Percentiles rank a stretch among this genome's conserved stretches.
phyloP scores from a whole-genome alignment of 352 stramenopile genomes.

The Phytophthora nicotianae region DNA sequence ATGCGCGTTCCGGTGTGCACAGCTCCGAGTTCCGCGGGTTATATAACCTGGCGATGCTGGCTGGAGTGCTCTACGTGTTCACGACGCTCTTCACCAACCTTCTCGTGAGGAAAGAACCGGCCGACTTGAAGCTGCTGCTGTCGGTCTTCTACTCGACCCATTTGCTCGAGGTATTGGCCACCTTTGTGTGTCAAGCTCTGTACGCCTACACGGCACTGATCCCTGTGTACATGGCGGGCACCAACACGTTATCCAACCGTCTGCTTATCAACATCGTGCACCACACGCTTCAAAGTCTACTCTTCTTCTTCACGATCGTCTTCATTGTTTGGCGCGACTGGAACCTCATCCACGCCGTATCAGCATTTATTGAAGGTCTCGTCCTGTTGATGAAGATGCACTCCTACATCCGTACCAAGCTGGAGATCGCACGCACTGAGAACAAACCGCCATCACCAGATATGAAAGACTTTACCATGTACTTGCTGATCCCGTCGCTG shows the following conservation, averaged over 20 bases:
- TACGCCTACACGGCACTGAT: constrained; percentile 79
- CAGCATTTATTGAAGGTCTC: constrained; percentile 75
- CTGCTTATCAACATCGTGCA: constrained; percentile 73
- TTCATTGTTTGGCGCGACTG: constrained; percentile 79
- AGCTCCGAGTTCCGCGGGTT: constrained; percentile 77
- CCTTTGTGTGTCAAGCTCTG: constrained; percentile 64
- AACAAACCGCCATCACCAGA: constrained; percentile 31
- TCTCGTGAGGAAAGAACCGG: constrained; percentile 50
- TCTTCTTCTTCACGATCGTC: constrained; percentile 72
- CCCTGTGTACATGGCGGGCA: constrained; percentile 69
- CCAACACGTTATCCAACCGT: constrained; percentile 39
- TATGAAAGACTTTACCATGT: constrained; percentile 71
- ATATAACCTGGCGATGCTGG: constrained; percentile 80
- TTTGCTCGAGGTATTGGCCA: constrained; percentile 73
- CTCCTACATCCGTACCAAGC: constrained; percentile 78
- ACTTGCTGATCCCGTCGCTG: constrained; percentile 87
- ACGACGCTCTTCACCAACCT: constrained; percentile 64
- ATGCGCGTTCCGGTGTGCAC: constrained; percentile 70
- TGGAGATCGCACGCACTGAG: constrained; percentile 56
- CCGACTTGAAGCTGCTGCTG: constrained; percentile 58
- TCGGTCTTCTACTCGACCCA: constrained; percentile 78
- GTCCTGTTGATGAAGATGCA: constrained; percentile 88
- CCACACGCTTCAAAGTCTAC: constrained; percentile 69
- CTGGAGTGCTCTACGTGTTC: constrained; percentile 65
- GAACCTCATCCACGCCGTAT: constrained; percentile 76